Percentiles rank a stretch among this genome's conserved stretches.
Evolutionary conservation across 108 stramenopile genomes (phyloP).

Genomic region (Skeletonema tropicum): DNA sequence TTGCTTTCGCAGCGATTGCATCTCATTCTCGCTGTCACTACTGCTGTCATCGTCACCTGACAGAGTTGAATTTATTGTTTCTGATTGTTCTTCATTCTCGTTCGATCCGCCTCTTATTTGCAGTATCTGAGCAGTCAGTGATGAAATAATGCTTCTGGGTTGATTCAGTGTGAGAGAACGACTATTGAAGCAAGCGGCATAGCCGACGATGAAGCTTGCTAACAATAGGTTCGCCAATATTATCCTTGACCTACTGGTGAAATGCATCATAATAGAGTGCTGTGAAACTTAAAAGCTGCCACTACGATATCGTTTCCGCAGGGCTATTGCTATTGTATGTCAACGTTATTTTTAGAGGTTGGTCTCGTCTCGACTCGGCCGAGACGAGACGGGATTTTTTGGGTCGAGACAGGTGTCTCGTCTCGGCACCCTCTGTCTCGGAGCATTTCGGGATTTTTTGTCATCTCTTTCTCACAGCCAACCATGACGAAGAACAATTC

Average conservation of each 20-base stretch:
- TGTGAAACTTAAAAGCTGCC: too few relatives aligned
- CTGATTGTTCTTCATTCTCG: background rate
- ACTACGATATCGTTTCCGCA: too few relatives aligned
- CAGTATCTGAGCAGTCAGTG: background rate
- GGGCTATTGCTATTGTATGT: too few relatives aligned
- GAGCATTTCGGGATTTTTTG: too few relatives aligned
- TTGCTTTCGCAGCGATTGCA: conserved; percentile 32
- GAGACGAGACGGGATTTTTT: too few relatives aligned
- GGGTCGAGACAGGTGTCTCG: too few relatives aligned
- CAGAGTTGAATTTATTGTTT: background rate
- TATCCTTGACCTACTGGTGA: background rate
- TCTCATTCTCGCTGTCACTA: conserved; percentile 20
- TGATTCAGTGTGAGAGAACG: background rate
- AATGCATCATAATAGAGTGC: background rate
- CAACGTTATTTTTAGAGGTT: too few relatives aligned
- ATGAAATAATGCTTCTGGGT: background rate
- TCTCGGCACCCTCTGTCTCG: too few relatives aligned
- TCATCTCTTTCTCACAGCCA: too few relatives aligned
- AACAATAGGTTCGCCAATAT: background rate
- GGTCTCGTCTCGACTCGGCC: too few relatives aligned
- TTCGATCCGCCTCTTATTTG: background rate
- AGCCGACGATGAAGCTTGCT: background rate
- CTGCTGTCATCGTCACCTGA: background rate
- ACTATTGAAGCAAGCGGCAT: background rate
- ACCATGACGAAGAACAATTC: too few relatives aligned